phyloP scores from a whole-genome alignment of 106 monocot genomes.

The Apostasia shenzhenica region DNA sequence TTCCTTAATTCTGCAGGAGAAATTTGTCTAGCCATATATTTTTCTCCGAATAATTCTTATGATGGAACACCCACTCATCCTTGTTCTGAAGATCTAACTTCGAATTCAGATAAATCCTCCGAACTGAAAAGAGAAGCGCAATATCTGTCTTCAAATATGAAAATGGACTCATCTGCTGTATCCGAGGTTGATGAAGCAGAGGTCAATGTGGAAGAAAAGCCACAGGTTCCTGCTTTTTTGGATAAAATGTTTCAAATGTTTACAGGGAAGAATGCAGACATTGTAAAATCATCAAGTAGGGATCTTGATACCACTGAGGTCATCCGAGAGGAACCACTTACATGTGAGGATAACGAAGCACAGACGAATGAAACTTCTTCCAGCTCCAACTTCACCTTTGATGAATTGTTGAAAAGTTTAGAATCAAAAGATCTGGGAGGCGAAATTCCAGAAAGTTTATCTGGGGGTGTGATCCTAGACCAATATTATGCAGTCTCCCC shows the following conservation, averaged over 20 bases:
- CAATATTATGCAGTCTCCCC: constrained; percentile 55
- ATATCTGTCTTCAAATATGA: constrained; percentile 20
- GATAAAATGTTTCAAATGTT: constrained; percentile 43
- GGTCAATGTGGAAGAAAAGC: constrained; percentile 31
- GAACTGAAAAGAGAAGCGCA: constrained; percentile 27
- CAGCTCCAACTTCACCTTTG: constrained; percentile 31
- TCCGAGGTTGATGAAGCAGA: constrained; percentile 25
- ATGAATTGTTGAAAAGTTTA: constrained; percentile 56
- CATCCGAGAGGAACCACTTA: constrained; percentile 3
- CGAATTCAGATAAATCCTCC: constrained; percentile 41
- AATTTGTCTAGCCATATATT: constrained; percentile 56
- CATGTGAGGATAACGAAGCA: constrained; percentile 13
- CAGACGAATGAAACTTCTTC: constrained; percentile 12
- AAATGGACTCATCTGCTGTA: constrained; percentile 16
- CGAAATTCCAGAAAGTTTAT: constrained; percentile 64
- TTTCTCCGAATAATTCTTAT: constrained; percentile 36
- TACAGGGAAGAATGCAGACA: constrained; percentile 28
- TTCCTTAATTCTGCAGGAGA: constrained; percentile 55
- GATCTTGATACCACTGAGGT: constrained; percentile 20
- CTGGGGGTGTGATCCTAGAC: constrained; percentile 71
- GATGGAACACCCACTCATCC: constrained; percentile 25
- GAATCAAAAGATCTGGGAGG: constrained; percentile 45
- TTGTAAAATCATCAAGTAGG: constrained; percentile 3
- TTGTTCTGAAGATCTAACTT: constrained; percentile 31
- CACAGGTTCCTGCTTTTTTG: constrained; percentile 30